These are phyloP conservation scores for Pneumocystis wakefieldiae DNA, from an alignment of 1,139 yeast genomes.

Conservation along the genomic window DNA sequence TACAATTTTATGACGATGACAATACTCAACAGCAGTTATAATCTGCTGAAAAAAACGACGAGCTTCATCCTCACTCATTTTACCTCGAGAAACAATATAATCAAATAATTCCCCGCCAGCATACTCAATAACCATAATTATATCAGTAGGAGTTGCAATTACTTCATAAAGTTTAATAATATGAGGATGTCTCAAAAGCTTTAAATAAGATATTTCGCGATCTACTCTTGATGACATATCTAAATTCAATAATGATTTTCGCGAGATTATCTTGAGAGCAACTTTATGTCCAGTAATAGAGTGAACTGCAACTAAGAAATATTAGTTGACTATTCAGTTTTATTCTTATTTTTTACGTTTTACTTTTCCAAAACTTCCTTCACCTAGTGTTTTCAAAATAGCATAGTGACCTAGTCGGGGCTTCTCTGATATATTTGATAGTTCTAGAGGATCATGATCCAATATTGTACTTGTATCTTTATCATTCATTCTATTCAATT, in stretches of 20 bases:
- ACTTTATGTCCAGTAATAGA: conserved; percentile 84
- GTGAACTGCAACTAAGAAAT: conserved; percentile 55
- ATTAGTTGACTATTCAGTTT: neutral
- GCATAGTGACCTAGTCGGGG: conserved; percentile 50
- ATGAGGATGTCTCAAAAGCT: conserved; percentile 88
- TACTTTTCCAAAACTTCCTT: conserved; percentile 95
- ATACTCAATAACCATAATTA: conserved; percentile 92
- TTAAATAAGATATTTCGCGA: conserved; percentile 78
- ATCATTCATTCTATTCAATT: neutral
- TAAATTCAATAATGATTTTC: conserved; percentile 83
- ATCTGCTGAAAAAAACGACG: conserved; percentile 88
- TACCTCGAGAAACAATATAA: conserved; percentile 87
- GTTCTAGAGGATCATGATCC: neutral
- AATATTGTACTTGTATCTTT: neutral
- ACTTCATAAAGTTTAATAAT: conserved; percentile 93
- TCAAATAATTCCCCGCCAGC: conserved; percentile 95
- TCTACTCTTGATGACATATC: conserved; percentile 98
- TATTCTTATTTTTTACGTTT: conserved; percentile 29
- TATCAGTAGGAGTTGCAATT: conserved; percentile 87
- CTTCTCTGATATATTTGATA: conserved; percentile 30
- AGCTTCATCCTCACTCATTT: conserved; percentile 85
- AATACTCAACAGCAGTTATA: conserved; percentile 59
- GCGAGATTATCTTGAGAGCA: conserved; percentile 84
- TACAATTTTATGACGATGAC: conserved; percentile 51
- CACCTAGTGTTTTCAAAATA: conserved; percentile 85